Conservation (phyloP, 2,329 filamentous ascomycete species). For the Parascedosporium putredinis region DNA sequence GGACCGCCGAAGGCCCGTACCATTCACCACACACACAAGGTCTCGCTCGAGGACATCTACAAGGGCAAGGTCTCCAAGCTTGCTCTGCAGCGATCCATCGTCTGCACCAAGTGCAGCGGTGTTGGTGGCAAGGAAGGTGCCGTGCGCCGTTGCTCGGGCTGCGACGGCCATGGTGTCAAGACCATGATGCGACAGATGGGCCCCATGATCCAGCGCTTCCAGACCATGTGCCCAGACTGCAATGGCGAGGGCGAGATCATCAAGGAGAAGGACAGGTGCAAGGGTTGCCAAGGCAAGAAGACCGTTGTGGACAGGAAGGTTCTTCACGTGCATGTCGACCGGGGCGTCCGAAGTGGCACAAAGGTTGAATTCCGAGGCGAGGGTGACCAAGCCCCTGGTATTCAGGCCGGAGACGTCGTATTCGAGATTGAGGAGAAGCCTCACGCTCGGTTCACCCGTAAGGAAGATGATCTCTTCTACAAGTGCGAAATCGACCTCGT, state of each 20-base stretch:
- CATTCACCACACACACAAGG: conserved; percentile 97
- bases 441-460: conserved; percentile 88
- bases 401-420: conserved; percentile 88
- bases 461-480: conserved; percentile 93
- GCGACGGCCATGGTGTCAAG: conserved; percentile 95
- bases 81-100: conserved; percentile 91
- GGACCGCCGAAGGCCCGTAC: conserved; percentile 85
- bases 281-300: conserved; percentile 94
- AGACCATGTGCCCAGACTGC: conserved; percentile 97
- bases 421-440: conserved; percentile 99
- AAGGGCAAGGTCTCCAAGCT: conserved; percentile 96
- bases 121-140: conserved; percentile 94
- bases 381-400: conserved; percentile 88
- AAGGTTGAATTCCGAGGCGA: conserved; percentile 97
- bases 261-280: conserved; percentile 95
- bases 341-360: conserved; percentile 83
- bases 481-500: conserved; percentile 92
- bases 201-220: conserved; percentile 99
- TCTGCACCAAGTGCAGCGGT: conserved; percentile 90
- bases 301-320: conserved; percentile 96
- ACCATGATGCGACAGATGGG: conserved; percentile 99
- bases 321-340: conserved; percentile 93
- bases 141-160: conserved; percentile 85
- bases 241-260: conserved; percentile 96
- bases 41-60: conserved; percentile 96